Conservation (phyloP, 2,329 filamentous ascomycete genomes). For the Fusarium redolens region DNA sequence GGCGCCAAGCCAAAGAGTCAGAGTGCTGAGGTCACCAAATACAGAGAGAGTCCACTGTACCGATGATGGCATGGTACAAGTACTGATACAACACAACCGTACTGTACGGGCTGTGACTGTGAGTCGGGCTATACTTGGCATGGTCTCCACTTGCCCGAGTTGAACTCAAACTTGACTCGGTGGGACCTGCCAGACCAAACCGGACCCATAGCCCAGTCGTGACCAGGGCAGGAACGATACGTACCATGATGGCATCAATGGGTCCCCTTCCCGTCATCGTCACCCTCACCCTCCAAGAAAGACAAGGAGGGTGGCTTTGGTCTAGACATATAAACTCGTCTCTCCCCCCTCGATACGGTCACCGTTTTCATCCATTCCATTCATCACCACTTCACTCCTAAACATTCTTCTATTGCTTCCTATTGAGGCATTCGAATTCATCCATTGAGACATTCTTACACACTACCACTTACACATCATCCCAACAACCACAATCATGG, state of each 20-base stretch:
- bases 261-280: conserved; percentile 20
- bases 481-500: conserved; percentile 52
- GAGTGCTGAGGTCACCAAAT: conserved; percentile 25
- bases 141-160: conserved; percentile 17
- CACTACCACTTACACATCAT: conserved; percentile 16
- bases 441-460: background rate
- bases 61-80: conserved; percentile 29
- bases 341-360: conserved; percentile 27
- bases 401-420: background rate
- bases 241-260: conserved; percentile 31
- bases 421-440: background rate
- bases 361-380: conserved; percentile 29
- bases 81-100: background rate
- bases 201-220: background rate
- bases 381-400: background rate
- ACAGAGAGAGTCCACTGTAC: background rate
- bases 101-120: background rate
- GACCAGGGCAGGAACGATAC: conserved; percentile 12
- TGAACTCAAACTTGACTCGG: conserved; percentile 12
- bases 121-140: background rate
- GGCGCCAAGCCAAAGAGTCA: conserved; percentile 15
- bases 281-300: conserved; percentile 10
- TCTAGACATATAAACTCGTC: conserved; percentile 40
- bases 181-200: background rate
- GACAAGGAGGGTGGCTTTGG: conserved; percentile 21